Evolutionary conservation across 805 yeast species (phyloP).

Genomic region (Komagataella ulmi): DNA sequence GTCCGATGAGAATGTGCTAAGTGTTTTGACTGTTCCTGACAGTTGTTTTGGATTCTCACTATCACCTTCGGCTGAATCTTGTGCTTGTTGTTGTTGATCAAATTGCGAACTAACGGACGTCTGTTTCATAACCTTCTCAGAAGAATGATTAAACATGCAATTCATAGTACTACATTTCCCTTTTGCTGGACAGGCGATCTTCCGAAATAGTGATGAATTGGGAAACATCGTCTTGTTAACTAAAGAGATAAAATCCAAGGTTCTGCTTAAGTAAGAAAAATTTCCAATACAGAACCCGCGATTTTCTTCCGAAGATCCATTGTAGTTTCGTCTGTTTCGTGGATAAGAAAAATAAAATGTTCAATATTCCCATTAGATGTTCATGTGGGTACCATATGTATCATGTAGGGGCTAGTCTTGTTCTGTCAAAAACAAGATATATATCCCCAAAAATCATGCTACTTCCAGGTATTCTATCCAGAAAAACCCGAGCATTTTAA

Average conservation of each 20-base stretch:
- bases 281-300: not conserved
- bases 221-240: not conserved
- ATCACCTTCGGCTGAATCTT: not conserved
- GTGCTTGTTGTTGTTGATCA: not conserved
- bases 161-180: not conserved
- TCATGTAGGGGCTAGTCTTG: no score
- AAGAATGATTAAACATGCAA: not conserved
- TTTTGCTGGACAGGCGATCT: not conserved
- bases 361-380: no score
- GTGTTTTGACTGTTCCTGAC: not conserved
- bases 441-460: no score
- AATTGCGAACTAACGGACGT: not conserved
- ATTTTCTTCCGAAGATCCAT: not conserved
- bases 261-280: not conserved
- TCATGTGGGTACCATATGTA: no score
- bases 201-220: not conserved
- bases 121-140: not conserved
- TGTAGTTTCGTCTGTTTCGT: no score
- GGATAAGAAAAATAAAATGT: no score
- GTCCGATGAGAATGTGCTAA: not conserved
- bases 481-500: no score
- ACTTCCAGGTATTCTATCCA: no score
- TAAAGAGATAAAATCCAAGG: not conserved
- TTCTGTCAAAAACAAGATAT: no score
- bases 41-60: not conserved